Evolutionary conservation across 768 basidiomycete genomes (phyloP), one percentile per base, ranked within the genome.

Genomic region (Lentinula guzmanii): DNA sequence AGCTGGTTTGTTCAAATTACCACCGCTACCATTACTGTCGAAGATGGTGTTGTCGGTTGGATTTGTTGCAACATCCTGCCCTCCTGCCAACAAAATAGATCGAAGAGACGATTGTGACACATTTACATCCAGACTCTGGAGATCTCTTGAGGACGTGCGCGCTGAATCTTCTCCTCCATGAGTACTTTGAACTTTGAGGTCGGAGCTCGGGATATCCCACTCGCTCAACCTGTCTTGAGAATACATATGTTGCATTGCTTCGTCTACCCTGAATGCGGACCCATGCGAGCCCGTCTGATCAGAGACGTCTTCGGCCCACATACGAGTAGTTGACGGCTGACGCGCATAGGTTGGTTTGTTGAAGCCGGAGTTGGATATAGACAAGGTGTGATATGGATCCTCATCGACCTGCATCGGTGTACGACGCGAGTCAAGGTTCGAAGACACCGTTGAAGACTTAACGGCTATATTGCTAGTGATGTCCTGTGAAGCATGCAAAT

Each of bases 241-340:
- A n/a, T 43, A 35, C 52, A 58, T 42, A 50, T n/a, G 28, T 52
- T 46, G 58, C 21, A n/a, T 16, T 41, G 61, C 52, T 8, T 58
- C 24, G 50, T 64, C 43, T 33, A 64, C 57, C 43, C 54, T 43
- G 48, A 58, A 24, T 51, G 54, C 52, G 35, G 46, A 62, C n/a
- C 63, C 48, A 39, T 53, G 62, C 15, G 54, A 50, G 59, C 66
- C 65, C 2, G 72, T 73, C 62, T 75, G 70, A 55, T 75, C 71
- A 7, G 68, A 70, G 7, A 77, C 73, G 55, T 73, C 73, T 64
- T 82, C 77, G 13, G 75, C 81, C 82, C 82, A 83, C 60, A 75
- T 72, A 57, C 74, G 73, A 15, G 81, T 83, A 33, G 72, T 66
- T 28, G 66, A 54, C 33, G 67, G 65, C 68, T 67, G 67, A 37